A percentile compares a stretch with the other conserved stretches of the same genome.
These are phyloP conservation scores for Avena insularis DNA, from an alignment of 176 grass and related monocot genomes.

Conservation along the genomic window DNA sequence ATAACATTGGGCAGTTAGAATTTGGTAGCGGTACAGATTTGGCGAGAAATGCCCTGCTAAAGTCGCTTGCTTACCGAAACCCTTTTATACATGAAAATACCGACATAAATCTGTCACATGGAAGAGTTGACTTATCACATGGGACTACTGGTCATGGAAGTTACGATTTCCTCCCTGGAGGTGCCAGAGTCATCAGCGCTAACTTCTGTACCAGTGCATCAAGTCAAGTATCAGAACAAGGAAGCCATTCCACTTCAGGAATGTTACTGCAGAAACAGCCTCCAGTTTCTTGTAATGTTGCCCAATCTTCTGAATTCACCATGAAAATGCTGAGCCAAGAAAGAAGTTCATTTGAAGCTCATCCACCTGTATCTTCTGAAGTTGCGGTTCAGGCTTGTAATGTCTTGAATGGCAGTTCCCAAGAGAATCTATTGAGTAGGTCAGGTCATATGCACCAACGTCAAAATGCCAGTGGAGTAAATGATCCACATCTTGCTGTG, in stretches of 20 bases:
- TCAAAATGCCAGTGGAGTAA: slow-evolving; percentile 40
- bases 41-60: slow-evolving; percentile 40
- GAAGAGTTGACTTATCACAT: slow-evolving; percentile 41
- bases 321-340: slow-evolving; percentile 42
- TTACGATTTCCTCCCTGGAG: slow-evolving; percentile 46
- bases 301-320: slow-evolving; percentile 43
- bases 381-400: slow-evolving; percentile 47
- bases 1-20: slow-evolving; percentile 40
- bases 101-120: slow-evolving; percentile 32
- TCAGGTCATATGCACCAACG: slow-evolving; percentile 34
- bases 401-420: slow-evolving; percentile 42
- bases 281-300: slow-evolving; percentile 30
- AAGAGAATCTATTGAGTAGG: slow-evolving; percentile 45
- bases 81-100: slow-evolving; percentile 42
- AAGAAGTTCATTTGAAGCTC: slow-evolving; percentile 43
- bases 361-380: slow-evolving; percentile 40
- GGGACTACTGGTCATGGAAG: slow-evolving; percentile 23
- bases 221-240: slow-evolving; percentile 48
- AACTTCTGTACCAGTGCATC: slow-evolving; percentile 39
- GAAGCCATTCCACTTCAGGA: slow-evolving; percentile 48
- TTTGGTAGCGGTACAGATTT: slow-evolving; percentile 39
- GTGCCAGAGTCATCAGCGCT: slow-evolving; percentile 33
- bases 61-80: slow-evolving; percentile 36
- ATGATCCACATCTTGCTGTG: slow-evolving; percentile 40
- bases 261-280: slow-evolving; percentile 48